Base-by-base conservation (phyloP, 108 stramenopile genomes). In the Cyclostephanos tholiformis region DNA sequence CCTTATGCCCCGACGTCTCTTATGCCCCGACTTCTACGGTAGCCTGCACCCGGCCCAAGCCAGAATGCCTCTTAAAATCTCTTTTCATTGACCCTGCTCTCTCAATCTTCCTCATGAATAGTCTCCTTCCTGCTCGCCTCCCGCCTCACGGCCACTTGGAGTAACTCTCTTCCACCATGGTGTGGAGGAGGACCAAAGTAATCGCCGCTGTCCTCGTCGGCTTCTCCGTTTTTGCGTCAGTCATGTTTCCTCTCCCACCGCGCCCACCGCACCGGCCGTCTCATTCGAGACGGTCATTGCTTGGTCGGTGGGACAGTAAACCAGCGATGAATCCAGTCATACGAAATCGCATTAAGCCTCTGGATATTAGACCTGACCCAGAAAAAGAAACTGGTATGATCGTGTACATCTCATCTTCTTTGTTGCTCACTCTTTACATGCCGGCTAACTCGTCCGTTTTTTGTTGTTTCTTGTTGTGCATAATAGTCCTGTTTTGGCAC, bases 401-500 rank as follows among this genome's bases (percentile, higher is more conserved):
- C 52, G 1, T 25, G 1, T 19, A 53, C 8, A 6, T 53, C n/a
- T 53, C 20, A 25, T 51, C 23, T 22, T 5, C 2, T 25, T 17
- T 20, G 20, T 53, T 25, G 6, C 4, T 53, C 23, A 25, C 0
- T 53, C 11, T 20, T 22, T 53, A 10, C 11, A 22, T 0, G n/a
- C 52, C 19, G 25, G 52, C 52, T 20, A 53, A 53, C 20, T 25
- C 23, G 4, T 10, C 4, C 36, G 36, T 4, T 6, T 36, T 36
- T 20, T 51, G 4, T 4, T 53, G 52, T 25, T 25, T 53, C n/a
- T 1, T 53, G 25, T 25, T 20, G 52, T 6, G 25, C 23, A n/a
- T n/a, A n/a, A 25, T 53, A 53, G 52, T 53, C 52, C 52, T 80
- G 7, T 80, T 58, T 63, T 80, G 72, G 72, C 70, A 80, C 36